phyloP scores from a whole-genome alignment of 2,329 filamentous ascomycete species.

The Phoma herbarum region DNA sequence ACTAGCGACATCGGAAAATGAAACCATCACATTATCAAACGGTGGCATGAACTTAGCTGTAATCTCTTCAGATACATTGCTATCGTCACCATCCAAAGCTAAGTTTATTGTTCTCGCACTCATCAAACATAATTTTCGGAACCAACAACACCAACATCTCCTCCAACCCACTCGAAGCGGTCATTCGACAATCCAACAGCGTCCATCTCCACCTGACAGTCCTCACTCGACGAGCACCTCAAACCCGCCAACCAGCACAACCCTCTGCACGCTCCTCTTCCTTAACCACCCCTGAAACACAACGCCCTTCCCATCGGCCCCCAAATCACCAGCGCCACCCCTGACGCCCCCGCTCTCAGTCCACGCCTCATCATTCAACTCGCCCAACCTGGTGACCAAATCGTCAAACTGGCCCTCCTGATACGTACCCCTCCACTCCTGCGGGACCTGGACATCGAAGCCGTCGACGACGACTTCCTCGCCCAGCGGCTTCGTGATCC shows the following conservation, averaged over 20 bases:
- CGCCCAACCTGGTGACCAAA: constrained; percentile 29
- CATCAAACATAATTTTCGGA: too few relatives aligned
- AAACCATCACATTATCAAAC: too few relatives aligned
- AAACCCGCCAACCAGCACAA: constrained; percentile 11
- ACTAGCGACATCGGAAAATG: too few relatives aligned
- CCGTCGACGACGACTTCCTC: constrained; percentile 43
- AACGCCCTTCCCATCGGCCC: constrained; percentile 31
- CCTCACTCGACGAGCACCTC: constrained; percentile 18
- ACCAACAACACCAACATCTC: not conserved
- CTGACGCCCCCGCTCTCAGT: constrained; percentile 24
- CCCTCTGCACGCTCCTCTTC: constrained; percentile 15
- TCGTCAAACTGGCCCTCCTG: constrained; percentile 30
- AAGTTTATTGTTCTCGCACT: too few relatives aligned
- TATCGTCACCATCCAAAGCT: too few relatives aligned
- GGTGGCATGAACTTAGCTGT: too few relatives aligned
- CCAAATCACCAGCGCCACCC: constrained; percentile 30
- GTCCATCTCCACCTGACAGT: not conserved
- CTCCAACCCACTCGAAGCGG: not conserved
- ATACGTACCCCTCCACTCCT: constrained; percentile 37
- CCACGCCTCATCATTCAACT: constrained; percentile 32
- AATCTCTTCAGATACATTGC: too few relatives aligned
- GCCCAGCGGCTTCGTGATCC: constrained; percentile 33
- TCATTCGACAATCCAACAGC: not conserved
- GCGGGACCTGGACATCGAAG: constrained; percentile 38
- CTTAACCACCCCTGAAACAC: constrained; percentile 31